phyloP scores from a whole-genome alignment of 225 moss, liverwort and hornwort genomes.

The Pseudisothecium myosuroides region DNA sequence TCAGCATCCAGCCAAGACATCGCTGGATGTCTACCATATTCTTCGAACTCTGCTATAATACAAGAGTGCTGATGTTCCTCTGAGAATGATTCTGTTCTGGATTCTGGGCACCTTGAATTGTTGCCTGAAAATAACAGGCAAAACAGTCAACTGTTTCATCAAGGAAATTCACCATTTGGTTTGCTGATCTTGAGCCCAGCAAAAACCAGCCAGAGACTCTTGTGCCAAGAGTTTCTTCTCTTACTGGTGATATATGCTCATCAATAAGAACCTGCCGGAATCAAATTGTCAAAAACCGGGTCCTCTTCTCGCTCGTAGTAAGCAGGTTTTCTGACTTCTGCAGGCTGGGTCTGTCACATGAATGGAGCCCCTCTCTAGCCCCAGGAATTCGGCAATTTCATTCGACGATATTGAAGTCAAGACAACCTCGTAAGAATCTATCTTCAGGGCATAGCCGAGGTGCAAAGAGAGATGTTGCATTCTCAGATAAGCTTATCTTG shows the following conservation, averaged over 20 bases:
- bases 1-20: background rate
- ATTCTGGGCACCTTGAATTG: background rate
- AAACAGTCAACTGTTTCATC: background rate
- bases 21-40: background rate
- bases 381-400: background rate
- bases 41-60: background rate
- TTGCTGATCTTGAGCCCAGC: background rate
- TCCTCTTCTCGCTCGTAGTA: background rate
- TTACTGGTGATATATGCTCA: background rate
- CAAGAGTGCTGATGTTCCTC: background rate
- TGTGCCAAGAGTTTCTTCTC: background rate
- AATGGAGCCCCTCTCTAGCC: background rate
- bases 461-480: background rate
- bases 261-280: background rate
- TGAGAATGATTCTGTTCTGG: background rate
- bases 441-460: background rate
- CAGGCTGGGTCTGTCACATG: background rate
- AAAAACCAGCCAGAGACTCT: background rate
- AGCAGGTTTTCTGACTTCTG: background rate
- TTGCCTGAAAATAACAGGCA: background rate
- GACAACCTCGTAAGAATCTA: background rate
- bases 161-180: background rate
- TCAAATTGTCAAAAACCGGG: background rate
- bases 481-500: background rate
- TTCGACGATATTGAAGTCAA: background rate